Percentiles rank a stretch among this genome's conserved stretches.
Evolutionary conservation across 306 rosid species (phyloP).

Genomic region (Cucumis melo): DNA sequence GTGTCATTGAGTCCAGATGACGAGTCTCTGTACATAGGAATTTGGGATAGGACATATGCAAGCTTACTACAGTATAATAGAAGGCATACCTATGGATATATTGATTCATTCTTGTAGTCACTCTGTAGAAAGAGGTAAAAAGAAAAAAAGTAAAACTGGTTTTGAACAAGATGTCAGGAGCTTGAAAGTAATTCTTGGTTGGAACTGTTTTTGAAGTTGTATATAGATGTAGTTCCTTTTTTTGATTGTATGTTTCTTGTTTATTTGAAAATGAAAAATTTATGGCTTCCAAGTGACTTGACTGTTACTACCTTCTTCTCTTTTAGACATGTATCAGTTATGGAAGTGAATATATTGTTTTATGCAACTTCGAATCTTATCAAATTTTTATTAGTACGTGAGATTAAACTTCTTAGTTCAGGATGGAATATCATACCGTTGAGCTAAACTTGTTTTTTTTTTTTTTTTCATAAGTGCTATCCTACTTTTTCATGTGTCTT

Average conservation of each 20-base stretch:
- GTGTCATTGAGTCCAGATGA: slow-evolving; percentile 24
- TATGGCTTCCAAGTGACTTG: neutral
- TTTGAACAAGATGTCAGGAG: neutral
- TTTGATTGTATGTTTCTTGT: neutral
- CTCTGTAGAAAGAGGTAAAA: neutral
- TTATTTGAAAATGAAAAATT: neutral
- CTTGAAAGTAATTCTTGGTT: neutral
- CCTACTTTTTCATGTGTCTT: too few relatives aligned
- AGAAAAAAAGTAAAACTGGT: neutral
- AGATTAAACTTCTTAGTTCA: too few relatives aligned
- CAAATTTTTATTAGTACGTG: too few relatives aligned
- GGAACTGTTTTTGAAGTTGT: neutral
- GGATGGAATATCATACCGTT: too few relatives aligned
- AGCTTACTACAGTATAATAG: slow-evolving; percentile 27
- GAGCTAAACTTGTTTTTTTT: too few relatives aligned
- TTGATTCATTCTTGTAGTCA: slow-evolving; percentile 20
- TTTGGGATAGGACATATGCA: slow-evolving; percentile 28
- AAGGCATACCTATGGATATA: slow-evolving; percentile 15
- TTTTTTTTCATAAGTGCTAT: too few relatives aligned
- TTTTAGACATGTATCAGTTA: neutral
- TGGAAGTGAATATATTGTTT: too few relatives aligned
- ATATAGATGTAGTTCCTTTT: neutral
- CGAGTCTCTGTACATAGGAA: slow-evolving; percentile 24
- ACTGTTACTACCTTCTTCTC: neutral
- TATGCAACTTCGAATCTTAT: too few relatives aligned